phyloP scores from a whole-genome alignment of 768 basidiomycete genomes.

The Collybia mongolica region DNA sequence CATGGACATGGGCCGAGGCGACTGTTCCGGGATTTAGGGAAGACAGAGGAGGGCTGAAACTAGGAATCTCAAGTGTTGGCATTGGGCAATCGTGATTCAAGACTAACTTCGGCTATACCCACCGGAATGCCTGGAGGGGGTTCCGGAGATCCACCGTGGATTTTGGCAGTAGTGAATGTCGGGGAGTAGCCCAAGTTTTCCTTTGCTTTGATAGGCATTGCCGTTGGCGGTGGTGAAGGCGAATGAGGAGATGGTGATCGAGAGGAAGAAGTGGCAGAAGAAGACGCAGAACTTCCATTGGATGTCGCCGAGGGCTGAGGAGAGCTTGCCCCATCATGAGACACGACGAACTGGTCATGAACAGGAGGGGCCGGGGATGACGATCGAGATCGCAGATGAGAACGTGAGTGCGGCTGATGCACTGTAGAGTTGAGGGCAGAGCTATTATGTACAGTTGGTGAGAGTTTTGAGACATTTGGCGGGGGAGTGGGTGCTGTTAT shows the following conservation, averaged over 20 bases:
- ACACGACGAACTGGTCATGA: slow-evolving; percentile 4
- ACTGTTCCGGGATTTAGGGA: too few species aligned
- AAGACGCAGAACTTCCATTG: slow-evolving; percentile 52
- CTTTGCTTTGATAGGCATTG: slow-evolving; percentile 20
- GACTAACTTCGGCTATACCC: too few species aligned
- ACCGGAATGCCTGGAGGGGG: slow-evolving; percentile 9
- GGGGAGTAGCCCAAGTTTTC: background rate
- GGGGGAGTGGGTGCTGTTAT: slow-evolving; percentile 43
- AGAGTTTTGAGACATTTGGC: slow-evolving; percentile 19
- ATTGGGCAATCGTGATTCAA: too few species aligned
- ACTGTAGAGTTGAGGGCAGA: slow-evolving; percentile 20
- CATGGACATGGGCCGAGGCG: too few species aligned
- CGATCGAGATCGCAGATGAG: slow-evolving; percentile 14
- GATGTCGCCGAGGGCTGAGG: slow-evolving; percentile 33
- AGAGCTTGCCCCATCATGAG: slow-evolving; percentile 19
- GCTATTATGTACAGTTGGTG: slow-evolving; percentile 16
- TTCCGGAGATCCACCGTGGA: background rate
- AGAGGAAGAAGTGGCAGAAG: slow-evolving; percentile 53
- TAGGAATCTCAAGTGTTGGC: too few species aligned
- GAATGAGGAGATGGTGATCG: slow-evolving; percentile 45
- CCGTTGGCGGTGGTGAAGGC: slow-evolving; percentile 30
- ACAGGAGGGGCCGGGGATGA: slow-evolving; percentile 3
- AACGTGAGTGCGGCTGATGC: slow-evolving; percentile 18
- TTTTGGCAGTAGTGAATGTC: background rate
- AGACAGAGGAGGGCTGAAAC: too few species aligned